phyloP scores from a whole-genome alignment of 1,284 basidiomycete genomes.

The Tylopilus orsonianus region DNA sequence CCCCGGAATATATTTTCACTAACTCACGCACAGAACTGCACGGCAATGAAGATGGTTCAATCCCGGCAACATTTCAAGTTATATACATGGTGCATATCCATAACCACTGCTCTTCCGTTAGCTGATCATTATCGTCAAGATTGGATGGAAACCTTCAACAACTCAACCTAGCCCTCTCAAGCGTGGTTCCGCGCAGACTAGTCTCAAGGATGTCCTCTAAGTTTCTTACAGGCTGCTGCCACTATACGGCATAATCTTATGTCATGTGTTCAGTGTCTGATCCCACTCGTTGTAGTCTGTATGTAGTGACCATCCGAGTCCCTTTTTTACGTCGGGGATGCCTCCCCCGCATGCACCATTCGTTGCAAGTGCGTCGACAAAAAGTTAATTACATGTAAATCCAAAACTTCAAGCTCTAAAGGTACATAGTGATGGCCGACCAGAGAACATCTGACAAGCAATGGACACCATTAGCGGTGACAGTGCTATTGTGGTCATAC shows the following conservation, averaged over 20 bases:
- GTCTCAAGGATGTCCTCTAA: constrained; percentile 79
- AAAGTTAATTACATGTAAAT: not conserved
- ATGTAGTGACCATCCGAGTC: no score
- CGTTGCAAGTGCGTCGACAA: not conserved
- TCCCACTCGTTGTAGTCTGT: no score
- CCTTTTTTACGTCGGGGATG: no score
- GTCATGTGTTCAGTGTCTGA: no score
- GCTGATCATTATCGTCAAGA: constrained; percentile 50
- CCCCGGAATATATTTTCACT: constrained; percentile 7
- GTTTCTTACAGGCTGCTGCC: not conserved
- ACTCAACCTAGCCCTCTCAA: constrained; percentile 84
- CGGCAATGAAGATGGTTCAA: constrained; percentile 76
- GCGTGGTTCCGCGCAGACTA: constrained; percentile 81
- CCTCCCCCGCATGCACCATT: not conserved
- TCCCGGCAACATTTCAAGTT: constrained; percentile 95
- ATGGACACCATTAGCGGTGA: not conserved
- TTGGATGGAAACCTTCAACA: constrained; percentile 96
- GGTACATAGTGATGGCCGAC: not conserved
- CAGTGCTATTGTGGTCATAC: not conserved
- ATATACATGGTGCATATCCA: constrained; percentile 79
- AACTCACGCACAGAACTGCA: constrained; percentile 64
- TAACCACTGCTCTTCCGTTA: not conserved
- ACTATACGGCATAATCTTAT: no score
- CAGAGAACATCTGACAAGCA: not conserved
- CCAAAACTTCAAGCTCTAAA: not conserved